Conservation (phyloP, 163 green algal genomes). For the Chlorella variabilis region DNA sequence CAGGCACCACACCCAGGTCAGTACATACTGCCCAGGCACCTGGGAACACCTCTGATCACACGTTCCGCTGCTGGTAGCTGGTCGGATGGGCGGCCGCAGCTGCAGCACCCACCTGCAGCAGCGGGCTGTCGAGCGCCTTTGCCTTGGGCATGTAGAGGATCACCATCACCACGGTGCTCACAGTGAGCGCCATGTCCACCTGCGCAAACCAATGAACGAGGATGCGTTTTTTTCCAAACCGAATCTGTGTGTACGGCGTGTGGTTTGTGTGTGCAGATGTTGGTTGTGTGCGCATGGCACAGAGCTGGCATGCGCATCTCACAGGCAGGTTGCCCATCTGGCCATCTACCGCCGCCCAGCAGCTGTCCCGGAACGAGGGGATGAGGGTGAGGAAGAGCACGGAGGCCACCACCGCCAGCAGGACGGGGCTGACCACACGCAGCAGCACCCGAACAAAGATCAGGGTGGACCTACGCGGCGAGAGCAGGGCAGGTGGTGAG, state of each 20-base stretch:
- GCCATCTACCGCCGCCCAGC: not conserved
- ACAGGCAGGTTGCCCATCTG: slow-evolving; percentile 10
- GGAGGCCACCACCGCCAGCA: not conserved
- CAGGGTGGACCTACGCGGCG: not conserved
- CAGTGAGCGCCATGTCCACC: not conserved
- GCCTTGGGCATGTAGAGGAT: slow-evolving; percentile 20
- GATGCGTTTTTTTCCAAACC: too few species aligned
- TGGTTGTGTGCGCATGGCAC: too few species aligned
- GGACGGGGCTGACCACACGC: not conserved
- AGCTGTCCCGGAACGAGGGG: not conserved
- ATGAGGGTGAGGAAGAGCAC: not conserved
- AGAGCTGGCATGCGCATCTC: too few species aligned
- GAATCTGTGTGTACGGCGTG: too few species aligned
- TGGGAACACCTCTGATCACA: too few species aligned
- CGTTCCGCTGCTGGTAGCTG: too few species aligned
- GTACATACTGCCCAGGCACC: too few species aligned
- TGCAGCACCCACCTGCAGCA: slow-evolving; percentile 15
- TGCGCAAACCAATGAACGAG: too few species aligned
- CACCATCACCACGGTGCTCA: not conserved
- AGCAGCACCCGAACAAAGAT: slow-evolving; percentile 1
- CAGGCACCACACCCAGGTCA: not conserved
- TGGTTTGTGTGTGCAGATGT: too few species aligned
- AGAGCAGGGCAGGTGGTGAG: too few species aligned
- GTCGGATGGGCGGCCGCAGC: too few species aligned
- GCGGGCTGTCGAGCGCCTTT: not conserved